Base-by-base conservation (phyloP, 371 early-diverging fungal species). In the Syncephalastrum racemosum region DNA sequence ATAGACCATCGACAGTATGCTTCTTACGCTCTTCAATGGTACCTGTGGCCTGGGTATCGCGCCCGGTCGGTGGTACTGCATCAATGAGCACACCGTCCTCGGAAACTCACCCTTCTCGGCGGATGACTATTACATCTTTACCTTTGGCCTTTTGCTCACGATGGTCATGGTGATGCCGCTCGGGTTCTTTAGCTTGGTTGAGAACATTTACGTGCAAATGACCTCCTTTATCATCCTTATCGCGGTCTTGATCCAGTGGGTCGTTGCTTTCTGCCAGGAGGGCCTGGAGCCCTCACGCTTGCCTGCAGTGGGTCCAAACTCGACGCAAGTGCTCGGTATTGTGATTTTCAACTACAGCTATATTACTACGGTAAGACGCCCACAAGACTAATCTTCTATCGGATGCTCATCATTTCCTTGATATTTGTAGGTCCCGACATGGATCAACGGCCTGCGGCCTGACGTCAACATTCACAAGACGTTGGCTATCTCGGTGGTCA, bases 281-380 rank as follows among this genome's bases (percentile, higher is more conserved):
- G 85, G 85, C 18, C 63, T 84, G 1, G 70, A 81, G 20, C 23
- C 70, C 2, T 47, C 71, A 0, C 55, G 68, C 8, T 66, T 85
- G 15, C 87, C 84, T 3, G 64, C 70, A 4, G 42, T 73, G 1
- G 81, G 81, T 4, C 31, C 54, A 7, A 79, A 84, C 50, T 64
- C 73, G 10, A 70, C 73, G 8, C 71, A 69, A 57, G 80, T 83
- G 1, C 63, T 86, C 13, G 87, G 87, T 10, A 80, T 79, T 22
- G 80, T 82, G 4, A 69, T 86, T 1, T 84, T 85, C 56, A 86
- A 86, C 47, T 85, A 77, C 47, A 80, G 82, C 40, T 85, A 77
- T 46, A 81, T 85, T 19, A 84, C 81, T 0, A 84, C 83, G 3
- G 77, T 76, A 60, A 62, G 53, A 19, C 13, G 16, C 18, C 22